Evolutionary conservation across 2,329 filamentous ascomycete genomes (phyloP).

Genomic region (Fusarium sp.): DNA sequence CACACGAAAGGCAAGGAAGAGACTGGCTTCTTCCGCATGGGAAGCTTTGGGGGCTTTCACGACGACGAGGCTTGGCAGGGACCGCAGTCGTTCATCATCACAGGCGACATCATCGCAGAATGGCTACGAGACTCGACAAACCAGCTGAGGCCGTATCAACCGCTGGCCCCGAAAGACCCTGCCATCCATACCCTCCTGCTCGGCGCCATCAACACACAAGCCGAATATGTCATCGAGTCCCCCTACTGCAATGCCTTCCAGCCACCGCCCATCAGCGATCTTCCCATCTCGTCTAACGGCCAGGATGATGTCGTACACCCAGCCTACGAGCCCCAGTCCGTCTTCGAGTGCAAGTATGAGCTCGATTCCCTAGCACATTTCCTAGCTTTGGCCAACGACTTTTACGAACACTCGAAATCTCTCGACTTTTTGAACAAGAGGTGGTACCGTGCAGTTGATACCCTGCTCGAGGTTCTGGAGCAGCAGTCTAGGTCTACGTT

Average conservation of each 20-base stretch:
- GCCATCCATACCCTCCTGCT: constrained; percentile 85
- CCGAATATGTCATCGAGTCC: constrained; percentile 93
- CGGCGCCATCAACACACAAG: constrained; percentile 95
- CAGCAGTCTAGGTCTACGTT: constrained; percentile 89
- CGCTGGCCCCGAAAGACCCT: constrained; percentile 85
- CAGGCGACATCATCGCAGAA: constrained; percentile 92
- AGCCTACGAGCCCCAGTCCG: constrained; percentile 83
- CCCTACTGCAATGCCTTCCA: constrained; percentile 99
- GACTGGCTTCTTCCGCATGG: constrained; percentile 55
- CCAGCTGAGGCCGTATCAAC: constrained; percentile 91
- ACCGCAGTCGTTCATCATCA: constrained; percentile 92
- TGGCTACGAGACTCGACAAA: constrained; percentile 96
- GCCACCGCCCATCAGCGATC: constrained; percentile 86
- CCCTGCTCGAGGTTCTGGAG: constrained; percentile 80
- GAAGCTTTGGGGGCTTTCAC: constrained; percentile 46
- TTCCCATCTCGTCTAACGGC: constrained; percentile 81
- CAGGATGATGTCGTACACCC: constrained; percentile 91
- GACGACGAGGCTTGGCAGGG: constrained; percentile 83
- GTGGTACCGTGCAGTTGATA: constrained; percentile 85
- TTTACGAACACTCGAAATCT: constrained; percentile 84
- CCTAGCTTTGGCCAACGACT: constrained; percentile 87
- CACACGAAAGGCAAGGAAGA: constrained; percentile 76
- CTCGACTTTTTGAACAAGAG: constrained; percentile 83
- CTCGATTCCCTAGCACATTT: constrained; percentile 96
- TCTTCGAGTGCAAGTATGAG: constrained; percentile 99